These are phyloP conservation scores for Chenopodium formosanum DNA, from an alignment of 148 eudicot genomes.

Conservation along the genomic window DNA sequence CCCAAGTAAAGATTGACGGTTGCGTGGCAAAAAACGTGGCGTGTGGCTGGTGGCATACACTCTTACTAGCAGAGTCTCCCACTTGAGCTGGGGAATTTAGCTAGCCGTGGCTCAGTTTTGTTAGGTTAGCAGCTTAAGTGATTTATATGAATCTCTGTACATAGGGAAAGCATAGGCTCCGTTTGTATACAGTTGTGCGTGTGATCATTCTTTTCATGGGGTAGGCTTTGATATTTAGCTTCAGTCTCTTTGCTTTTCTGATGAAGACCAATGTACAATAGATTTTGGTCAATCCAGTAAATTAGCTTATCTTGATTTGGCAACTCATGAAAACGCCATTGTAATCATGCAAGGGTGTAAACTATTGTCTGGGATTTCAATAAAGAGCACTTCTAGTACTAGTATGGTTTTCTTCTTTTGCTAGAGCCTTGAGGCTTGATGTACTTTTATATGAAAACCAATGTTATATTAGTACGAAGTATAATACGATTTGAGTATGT, in stretches of 20 bases:
- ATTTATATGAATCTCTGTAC: slow-evolving; percentile 25
- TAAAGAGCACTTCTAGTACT: not conserved
- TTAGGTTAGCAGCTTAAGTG: slow-evolving; percentile 43
- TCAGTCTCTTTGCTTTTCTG: not conserved
- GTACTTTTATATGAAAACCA: too few species aligned
- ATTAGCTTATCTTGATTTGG: not conserved
- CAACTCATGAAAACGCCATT: not conserved
- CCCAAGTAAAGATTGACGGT: slow-evolving; percentile 72
- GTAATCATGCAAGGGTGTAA: slow-evolving; percentile 5
- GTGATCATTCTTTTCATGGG: slow-evolving; percentile 30
- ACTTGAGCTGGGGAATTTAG: slow-evolving; percentile 31
- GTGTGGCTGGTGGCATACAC: slow-evolving; percentile 99
- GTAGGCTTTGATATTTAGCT: slow-evolving; percentile 9
- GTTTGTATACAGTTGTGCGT: slow-evolving; percentile 28
- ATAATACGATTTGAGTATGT: too few species aligned
- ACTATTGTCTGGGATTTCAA: not conserved
- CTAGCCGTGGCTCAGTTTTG: slow-evolving; percentile 40
- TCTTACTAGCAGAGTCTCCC: slow-evolving; percentile 74
- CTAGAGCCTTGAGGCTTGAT: not conserved
- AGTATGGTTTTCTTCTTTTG: too few species aligned
- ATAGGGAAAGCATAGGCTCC: slow-evolving; percentile 12
- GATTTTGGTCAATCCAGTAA: slow-evolving; percentile 17
- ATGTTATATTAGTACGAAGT: too few species aligned
- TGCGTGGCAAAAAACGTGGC: slow-evolving; percentile 61
- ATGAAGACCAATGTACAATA: not conserved